Conservation (phyloP, 768 basidiomycete species). For the Postia placenta region DNA sequence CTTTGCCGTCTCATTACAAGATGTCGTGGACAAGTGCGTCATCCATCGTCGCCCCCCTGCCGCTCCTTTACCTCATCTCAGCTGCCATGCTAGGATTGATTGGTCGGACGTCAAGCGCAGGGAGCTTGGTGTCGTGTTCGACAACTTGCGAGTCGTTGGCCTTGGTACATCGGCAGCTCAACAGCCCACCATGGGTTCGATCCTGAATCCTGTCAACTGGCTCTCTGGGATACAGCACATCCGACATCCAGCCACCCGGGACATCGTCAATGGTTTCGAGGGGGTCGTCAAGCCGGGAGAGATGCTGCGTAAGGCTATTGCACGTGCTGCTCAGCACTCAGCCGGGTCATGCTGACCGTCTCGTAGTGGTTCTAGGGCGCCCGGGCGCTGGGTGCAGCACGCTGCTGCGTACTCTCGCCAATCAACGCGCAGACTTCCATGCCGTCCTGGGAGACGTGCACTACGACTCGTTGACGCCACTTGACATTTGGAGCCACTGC, state of each 20-base stretch:
- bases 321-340: background rate
- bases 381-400: constrained; percentile 86
- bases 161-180: constrained; percentile 48
- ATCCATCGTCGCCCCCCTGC: background rate
- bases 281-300: constrained; percentile 60
- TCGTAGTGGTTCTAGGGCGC: constrained; percentile 72
- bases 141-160: constrained; percentile 54
- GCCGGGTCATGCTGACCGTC: background rate
- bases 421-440: constrained; percentile 65
- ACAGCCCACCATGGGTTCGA: constrained; percentile 57
- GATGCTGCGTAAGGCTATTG: constrained; percentile 53
- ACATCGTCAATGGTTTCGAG: constrained; percentile 46
- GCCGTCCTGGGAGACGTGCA: constrained; percentile 60
- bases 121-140: constrained; percentile 56
- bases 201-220: constrained; percentile 47
- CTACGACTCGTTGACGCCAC: constrained; percentile 71
- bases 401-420: constrained; percentile 78
- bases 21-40: constrained; percentile 18
- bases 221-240: constrained; percentile 35
- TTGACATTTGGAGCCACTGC: constrained; percentile 55
- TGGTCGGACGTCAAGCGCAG: constrained; percentile 43
- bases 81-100: constrained; percentile 30
- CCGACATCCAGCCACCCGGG: constrained; percentile 57
- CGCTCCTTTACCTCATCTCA: background rate
- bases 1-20: constrained; percentile 22